Base-by-base conservation (phyloP, 495 filamentous ascomycete genomes). In the Penicillium maclennaniae region DNA sequence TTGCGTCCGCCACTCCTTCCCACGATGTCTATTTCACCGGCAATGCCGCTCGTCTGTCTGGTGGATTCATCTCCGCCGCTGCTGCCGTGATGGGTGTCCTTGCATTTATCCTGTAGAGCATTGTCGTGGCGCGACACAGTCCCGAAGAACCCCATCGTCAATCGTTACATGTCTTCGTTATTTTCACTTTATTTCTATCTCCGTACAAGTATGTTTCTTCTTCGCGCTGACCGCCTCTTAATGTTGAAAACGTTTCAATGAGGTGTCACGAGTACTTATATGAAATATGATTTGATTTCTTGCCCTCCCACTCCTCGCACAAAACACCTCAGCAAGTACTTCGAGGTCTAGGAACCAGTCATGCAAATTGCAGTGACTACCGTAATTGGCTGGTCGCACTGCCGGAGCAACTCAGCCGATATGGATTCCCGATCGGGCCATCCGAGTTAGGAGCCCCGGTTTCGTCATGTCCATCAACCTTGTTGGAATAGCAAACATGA, bases 51-150 rank as follows among this genome's bases (percentile, higher is more conserved):
- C 61, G 57, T 8, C 31, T 68, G n/a, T 59, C 66, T 12, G 58
- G 64, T 6, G 68, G 66, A 8, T 27, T 71, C 34, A 47, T 63
- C 27, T 67, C 69, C 1, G 62, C 53, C 17, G 53, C 60, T 14
- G 61, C 60, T 16, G 69, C 61, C 16, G 59, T 71, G 1, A 46
- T 67, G 16, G 69, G 60, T 56, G 58, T 71, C 10, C 59, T 72
- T 43, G 68, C 69, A 16, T 67, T 66, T 42, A 45, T 68, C 27
- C 45, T 72, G 55, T 72, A 71, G 53, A 55, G 20, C 3, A 17
- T 8, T 19, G n/a, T 6, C 19, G 10, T 40, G n/a, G 16, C 9
- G 38, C 7, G 38, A 20, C 8, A 19, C 6, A 17, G 38, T 40
- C 15, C 14, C n/a, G 21, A n/a, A 20, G 14, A 10, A 41, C 9